These are phyloP conservation scores for Laguncularia racemosa DNA, from an alignment of 345 rosid genomes.

Conservation along the genomic window DNA sequence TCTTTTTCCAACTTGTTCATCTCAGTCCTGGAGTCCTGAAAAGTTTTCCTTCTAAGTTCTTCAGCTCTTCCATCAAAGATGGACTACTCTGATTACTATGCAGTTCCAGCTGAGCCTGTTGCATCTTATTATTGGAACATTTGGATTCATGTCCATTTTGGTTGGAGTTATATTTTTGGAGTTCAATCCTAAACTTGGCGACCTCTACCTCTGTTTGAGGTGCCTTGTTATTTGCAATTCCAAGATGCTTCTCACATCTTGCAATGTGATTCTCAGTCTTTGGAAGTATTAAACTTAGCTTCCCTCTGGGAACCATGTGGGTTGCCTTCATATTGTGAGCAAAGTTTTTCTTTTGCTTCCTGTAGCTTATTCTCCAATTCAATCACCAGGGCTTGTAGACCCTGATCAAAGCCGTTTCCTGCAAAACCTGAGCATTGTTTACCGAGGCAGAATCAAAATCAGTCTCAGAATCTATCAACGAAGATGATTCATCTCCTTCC, in stretches of 20 bases:
- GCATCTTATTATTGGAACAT: slow-evolving; percentile 14
- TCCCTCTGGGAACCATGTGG: slow-evolving; percentile 22
- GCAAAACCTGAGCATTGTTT: slow-evolving; percentile 40
- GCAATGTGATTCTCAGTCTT: slow-evolving; percentile 34
- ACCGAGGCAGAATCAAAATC: slow-evolving; percentile 75
- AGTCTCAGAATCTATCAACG: slow-evolving; percentile 56
- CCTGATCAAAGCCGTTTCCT: slow-evolving; percentile 39
- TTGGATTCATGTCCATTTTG: slow-evolving; percentile 23
- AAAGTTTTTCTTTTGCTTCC: slow-evolving; percentile 47
- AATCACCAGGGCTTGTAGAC: slow-evolving; percentile 26
- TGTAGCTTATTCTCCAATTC: slow-evolving; percentile 58
- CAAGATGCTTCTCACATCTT: slow-evolving; percentile 50
- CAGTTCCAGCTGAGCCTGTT: slow-evolving; percentile 16
- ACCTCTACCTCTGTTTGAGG: slow-evolving; percentile 46
- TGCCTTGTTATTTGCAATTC: slow-evolving; percentile 39
- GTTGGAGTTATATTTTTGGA: slow-evolving; percentile 27
- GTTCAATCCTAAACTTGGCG: slow-evolving; percentile 39
- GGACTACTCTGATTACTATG: slow-evolving; percentile 16
- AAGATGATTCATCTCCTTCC: slow-evolving; percentile 68
- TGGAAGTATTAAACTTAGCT: slow-evolving; percentile 21
- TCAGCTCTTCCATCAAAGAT: slow-evolving; percentile 47
- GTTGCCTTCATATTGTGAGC: slow-evolving; percentile 34
- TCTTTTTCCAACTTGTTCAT: slow-evolving; percentile 33
- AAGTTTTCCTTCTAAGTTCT: slow-evolving; percentile 47
- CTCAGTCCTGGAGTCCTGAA: slow-evolving; percentile 41